Conservation (phyloP, 75 land plant species). For the Sequoia sempervirens region DNA sequence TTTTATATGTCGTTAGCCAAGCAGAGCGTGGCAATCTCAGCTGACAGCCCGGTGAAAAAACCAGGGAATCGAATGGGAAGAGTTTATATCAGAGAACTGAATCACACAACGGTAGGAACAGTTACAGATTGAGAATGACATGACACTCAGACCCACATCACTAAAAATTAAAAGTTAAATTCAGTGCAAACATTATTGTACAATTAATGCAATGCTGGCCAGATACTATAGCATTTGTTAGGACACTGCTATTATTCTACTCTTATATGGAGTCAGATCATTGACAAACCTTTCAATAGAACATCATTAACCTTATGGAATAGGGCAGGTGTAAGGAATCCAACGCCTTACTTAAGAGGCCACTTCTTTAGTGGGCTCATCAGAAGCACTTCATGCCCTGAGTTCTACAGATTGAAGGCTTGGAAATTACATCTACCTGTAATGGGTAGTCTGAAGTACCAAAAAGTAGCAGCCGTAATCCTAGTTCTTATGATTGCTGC, state of each 20-base stretch:
- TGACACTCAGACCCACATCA: not conserved
- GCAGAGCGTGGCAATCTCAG: not conserved
- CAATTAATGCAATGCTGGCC: not conserved
- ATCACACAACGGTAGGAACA: not conserved
- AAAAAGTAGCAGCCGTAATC: not conserved
- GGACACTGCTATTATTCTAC: too few species aligned
- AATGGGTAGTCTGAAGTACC: not conserved
- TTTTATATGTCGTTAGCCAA: not conserved
- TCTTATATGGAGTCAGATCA: not conserved
- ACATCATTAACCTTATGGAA: not conserved
- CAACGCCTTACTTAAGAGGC: not conserved
- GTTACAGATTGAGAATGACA: not conserved
- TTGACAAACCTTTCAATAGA: not conserved
- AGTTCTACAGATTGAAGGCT: not conserved
- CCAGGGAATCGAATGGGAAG: not conserved
- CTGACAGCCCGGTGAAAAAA: not conserved
- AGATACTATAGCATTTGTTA: not conserved
- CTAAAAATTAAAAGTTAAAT: not conserved
- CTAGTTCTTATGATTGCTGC: not conserved
- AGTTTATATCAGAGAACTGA: not conserved
- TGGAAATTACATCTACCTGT: not conserved
- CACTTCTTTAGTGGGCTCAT: not conserved
- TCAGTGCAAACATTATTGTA: not conserved
- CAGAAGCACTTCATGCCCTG: not conserved
- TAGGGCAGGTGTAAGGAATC: not conserved